These are phyloP conservation scores for Tulasnella sp. DNA, from an alignment of 768 basidiomycete species.

Conservation along the genomic window DNA sequence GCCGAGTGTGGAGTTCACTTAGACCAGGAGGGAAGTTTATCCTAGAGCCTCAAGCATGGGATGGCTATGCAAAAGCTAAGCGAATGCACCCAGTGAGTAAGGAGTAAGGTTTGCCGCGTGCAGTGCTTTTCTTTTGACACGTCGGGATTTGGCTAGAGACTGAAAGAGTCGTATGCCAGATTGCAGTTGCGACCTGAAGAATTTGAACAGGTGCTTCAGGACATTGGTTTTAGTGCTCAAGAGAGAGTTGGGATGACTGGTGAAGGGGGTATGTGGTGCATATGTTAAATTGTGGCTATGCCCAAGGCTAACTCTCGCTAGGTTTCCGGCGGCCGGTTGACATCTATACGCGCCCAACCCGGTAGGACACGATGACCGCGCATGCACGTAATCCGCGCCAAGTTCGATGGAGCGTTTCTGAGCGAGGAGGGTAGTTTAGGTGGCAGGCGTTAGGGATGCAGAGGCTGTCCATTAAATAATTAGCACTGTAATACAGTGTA, in stretches of 20 bases:
- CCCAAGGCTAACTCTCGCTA: slow-evolving; percentile 24
- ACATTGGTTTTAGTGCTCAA: slow-evolving; percentile 34
- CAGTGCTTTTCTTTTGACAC: not conserved
- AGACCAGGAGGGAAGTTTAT: slow-evolving; percentile 54
- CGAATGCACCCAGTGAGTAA: slow-evolving; percentile 51
- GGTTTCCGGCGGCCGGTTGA: slow-evolving; percentile 60
- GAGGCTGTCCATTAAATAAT: not conserved
- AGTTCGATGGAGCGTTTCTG: too few species aligned
- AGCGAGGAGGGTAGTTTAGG: too few species aligned
- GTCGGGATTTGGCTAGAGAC: slow-evolving; percentile 51
- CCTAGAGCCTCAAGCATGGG: slow-evolving; percentile 81
- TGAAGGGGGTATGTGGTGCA: slow-evolving; percentile 49
- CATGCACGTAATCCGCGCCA: too few species aligned
- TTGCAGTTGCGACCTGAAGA: slow-evolving; percentile 48
- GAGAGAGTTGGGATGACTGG: slow-evolving; percentile 47
- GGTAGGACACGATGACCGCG: too few species aligned
- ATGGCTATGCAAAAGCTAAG: slow-evolving; percentile 69
- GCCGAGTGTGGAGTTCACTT: slow-evolving; percentile 49
- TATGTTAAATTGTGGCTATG: not conserved
- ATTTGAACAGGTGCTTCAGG: slow-evolving; percentile 45
- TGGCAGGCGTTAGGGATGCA: not conserved
- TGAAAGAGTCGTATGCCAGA: slow-evolving; percentile 39
- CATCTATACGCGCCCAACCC: slow-evolving; percentile 44
- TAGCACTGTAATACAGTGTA: not conserved
- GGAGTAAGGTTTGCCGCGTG: not conserved